Evolutionary conservation across 352 stramenopile species (phyloP).

Genomic region (Pythium aristosporum): DNA sequence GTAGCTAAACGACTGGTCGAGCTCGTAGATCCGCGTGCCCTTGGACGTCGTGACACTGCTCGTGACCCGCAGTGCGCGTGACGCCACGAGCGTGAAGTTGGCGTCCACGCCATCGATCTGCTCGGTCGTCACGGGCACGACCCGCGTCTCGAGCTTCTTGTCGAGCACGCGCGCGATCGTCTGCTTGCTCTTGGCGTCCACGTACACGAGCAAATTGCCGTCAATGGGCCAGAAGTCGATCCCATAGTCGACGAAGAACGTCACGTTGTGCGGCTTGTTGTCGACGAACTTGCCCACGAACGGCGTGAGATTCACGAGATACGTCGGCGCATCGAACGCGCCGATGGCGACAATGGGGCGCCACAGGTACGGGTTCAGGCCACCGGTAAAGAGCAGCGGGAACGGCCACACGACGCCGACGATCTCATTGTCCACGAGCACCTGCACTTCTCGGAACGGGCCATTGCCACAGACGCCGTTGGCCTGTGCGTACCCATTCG

Average conservation of each 20-base stretch:
- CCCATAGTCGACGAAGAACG: conserved; percentile 60
- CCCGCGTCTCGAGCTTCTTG: conserved; percentile 31
- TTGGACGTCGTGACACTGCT: conserved; percentile 58
- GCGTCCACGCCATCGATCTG: conserved; percentile 31
- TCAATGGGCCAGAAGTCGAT: conserved; percentile 73
- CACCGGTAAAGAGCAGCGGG: conserved; percentile 74
- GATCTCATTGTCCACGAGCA: conserved; percentile 61
- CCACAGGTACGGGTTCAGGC: conserved; percentile 77
- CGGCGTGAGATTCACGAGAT: conserved; percentile 70
- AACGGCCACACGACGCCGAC: conserved; percentile 73
- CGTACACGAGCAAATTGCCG: conserved; percentile 59
- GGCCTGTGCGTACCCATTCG: conserved; percentile 30
- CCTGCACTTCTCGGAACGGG: conserved; percentile 67
- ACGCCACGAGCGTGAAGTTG: conserved; percentile 47
- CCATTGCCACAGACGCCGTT: conserved; percentile 41
- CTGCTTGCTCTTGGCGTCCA: conserved; percentile 37
- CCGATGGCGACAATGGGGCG: conserved; percentile 70
- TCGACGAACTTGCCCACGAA: conserved; percentile 66
- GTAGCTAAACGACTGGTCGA: conserved; percentile 47
- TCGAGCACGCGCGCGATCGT: conserved; percentile 41
- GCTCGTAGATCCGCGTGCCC: conserved; percentile 51
- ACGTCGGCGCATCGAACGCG: conserved; percentile 71
- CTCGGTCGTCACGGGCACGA: conserved; percentile 27
- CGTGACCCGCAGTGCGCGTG: conserved; percentile 41
- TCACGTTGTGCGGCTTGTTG: conserved; percentile 46